Evolutionary conservation across 805 yeast species (phyloP).

Genomic region (Barnettozyma sucrosica): DNA sequence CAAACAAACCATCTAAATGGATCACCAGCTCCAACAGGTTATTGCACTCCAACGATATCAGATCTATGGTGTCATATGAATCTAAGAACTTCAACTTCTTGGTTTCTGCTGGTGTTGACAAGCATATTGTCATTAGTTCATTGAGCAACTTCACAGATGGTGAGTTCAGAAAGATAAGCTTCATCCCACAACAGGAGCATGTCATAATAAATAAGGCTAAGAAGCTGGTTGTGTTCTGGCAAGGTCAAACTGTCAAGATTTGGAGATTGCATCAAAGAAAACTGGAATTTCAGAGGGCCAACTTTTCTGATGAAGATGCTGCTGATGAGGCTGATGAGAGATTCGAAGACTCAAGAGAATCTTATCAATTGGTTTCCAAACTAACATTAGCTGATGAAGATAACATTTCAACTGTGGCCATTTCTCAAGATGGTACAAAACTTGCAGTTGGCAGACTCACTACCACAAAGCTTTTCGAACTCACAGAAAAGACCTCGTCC

Average conservation of each 20-base stretch:
- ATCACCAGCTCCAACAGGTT: constrained; percentile 68
- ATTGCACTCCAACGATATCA: constrained; percentile 79
- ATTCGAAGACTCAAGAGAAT: constrained; percentile 26
- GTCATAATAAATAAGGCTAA: constrained; percentile 41
- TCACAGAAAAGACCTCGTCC: constrained; percentile 36
- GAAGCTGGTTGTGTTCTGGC: constrained; percentile 67
- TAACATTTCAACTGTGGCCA: constrained; percentile 60
- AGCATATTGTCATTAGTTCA: constrained; percentile 57
- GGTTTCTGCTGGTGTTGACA: constrained; percentile 81
- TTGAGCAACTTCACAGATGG: constrained; percentile 63
- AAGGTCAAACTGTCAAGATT: constrained; percentile 71
- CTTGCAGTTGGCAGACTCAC: constrained; percentile 69
- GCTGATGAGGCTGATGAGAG: constrained; percentile 11
- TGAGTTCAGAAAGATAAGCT: constrained; percentile 62
- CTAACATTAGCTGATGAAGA: constrained; percentile 69
- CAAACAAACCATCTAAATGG: constrained; percentile 47
- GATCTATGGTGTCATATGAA: constrained; percentile 68
- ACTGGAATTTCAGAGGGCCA: background rate
- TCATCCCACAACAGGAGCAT: constrained; percentile 51
- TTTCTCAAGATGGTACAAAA: constrained; percentile 59
- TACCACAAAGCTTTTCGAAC: constrained; percentile 60
- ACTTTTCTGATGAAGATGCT: constrained; percentile 23
- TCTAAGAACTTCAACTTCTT: constrained; percentile 62
- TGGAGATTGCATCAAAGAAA: constrained; percentile 53
- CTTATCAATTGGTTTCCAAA: constrained; percentile 59